These are phyloP conservation scores for Trichaptum fuscoviolaceum DNA, from an alignment of 768 basidiomycete genomes.

Conservation along the genomic window DNA sequence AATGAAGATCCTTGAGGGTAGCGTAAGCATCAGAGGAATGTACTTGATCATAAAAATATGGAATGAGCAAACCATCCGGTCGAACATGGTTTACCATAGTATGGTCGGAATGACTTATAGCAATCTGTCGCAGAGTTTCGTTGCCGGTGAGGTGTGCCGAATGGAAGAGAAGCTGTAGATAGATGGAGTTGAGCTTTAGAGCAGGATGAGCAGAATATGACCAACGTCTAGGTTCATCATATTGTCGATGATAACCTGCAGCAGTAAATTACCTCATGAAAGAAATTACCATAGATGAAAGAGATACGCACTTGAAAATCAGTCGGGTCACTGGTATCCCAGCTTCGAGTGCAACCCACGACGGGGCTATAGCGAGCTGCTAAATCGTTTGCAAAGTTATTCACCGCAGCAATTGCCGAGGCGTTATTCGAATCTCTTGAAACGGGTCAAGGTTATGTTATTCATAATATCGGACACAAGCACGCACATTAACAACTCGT, in stretches of 20 bases:
- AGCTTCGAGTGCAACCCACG: slow-evolving; percentile 68
- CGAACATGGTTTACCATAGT: slow-evolving; percentile 66
- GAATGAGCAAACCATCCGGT: slow-evolving; percentile 42
- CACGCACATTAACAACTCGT: slow-evolving; percentile 55
- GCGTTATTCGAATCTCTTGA: slow-evolving; percentile 52
- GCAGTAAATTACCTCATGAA: not conserved
- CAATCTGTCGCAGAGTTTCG: slow-evolving; percentile 51
- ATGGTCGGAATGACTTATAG: slow-evolving; percentile 58
- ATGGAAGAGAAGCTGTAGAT: slow-evolving; percentile 43
- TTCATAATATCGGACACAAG: not conserved
- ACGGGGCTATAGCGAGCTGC: slow-evolving; percentile 51
- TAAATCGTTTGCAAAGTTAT: slow-evolving; percentile 50
- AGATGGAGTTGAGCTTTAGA: slow-evolving; percentile 4
- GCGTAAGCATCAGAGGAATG: not conserved
- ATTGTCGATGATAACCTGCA: slow-evolving; percentile 71
- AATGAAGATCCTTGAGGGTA: slow-evolving; percentile 24
- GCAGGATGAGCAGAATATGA: not conserved
- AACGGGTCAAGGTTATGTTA: not conserved
- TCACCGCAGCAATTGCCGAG: slow-evolving; percentile 51
- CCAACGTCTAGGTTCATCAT: slow-evolving; percentile 69
- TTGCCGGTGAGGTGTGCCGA: slow-evolving; percentile 57
- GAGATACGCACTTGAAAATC: slow-evolving; percentile 44
- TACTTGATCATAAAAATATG: not conserved
- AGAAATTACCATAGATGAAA: not conserved
- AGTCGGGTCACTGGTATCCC: slow-evolving; percentile 54